Conservation (phyloP, 1,284 basidiomycete species). For the Cutaneotrichosporon cavernicola region DNA sequence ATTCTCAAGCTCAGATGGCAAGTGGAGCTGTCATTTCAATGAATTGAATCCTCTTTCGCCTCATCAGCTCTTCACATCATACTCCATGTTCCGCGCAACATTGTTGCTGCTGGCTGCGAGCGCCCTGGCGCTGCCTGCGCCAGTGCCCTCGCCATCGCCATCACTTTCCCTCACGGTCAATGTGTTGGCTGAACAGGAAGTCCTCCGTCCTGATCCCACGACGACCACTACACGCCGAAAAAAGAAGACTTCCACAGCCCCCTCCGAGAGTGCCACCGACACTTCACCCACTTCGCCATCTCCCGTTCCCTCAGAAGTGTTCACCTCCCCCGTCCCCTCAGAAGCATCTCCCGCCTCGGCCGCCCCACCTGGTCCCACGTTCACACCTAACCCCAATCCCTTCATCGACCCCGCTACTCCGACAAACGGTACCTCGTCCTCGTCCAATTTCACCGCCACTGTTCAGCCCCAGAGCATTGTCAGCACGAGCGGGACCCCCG, state of each 20-base stretch:
- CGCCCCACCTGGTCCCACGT: too few species aligned
- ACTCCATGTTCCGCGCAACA: not conserved
- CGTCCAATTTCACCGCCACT: too few species aligned
- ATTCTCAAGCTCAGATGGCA: too few species aligned
- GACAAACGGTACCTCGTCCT: not conserved
- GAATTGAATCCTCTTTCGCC: not conserved
- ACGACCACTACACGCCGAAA: not conserved
- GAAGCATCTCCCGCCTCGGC: too few species aligned
- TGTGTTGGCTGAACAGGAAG: not conserved
- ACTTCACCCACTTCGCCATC: too few species aligned
- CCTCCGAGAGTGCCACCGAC: too few species aligned
- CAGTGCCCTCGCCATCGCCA: not conserved
- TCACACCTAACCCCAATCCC: too few species aligned
- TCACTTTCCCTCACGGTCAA: not conserved
- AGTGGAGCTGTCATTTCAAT: too few species aligned
- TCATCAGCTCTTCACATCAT: not conserved
- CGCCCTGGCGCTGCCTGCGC: slow-evolving; percentile 1
- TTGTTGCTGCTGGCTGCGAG: not conserved
- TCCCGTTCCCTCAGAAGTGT: too few species aligned
- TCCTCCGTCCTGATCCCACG: not conserved
- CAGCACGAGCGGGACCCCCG: not conserved
- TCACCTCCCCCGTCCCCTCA: too few species aligned
- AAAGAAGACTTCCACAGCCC: not conserved
- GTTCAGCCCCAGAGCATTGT: not conserved
- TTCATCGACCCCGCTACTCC: not conserved